Evolutionary conservation across 345 rosid species (phyloP).

Genomic region (Rhizophora mangle): DNA sequence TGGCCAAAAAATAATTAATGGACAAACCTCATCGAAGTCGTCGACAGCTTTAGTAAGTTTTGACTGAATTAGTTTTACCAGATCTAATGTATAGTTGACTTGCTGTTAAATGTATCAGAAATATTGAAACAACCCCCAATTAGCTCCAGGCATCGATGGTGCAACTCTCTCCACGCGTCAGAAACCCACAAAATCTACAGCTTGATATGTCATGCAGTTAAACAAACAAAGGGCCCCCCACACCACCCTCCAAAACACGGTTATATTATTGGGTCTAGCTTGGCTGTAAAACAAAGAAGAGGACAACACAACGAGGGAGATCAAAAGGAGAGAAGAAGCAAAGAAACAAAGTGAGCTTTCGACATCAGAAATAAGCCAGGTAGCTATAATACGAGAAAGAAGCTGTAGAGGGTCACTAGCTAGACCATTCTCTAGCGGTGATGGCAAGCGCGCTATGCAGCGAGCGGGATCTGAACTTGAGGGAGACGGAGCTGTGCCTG

Average conservation of each 20-base stretch:
- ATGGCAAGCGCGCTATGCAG: constrained; percentile 33
- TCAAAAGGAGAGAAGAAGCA: background rate
- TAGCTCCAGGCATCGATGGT: constrained; percentile 22
- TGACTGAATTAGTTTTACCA: too few relatives aligned
- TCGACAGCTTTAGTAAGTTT: too few relatives aligned
- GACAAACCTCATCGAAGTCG: too few relatives aligned
- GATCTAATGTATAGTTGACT: too few relatives aligned
- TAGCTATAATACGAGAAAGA: background rate
- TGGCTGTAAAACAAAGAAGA: constrained; percentile 17
- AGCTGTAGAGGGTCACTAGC: background rate
- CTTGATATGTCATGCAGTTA: constrained; percentile 38
- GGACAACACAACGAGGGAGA: constrained; percentile 11
- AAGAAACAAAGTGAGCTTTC: constrained; percentile 12
- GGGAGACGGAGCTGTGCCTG: constrained; percentile 70
- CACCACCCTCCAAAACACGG: constrained; percentile 10
- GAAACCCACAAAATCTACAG: constrained; percentile 1
- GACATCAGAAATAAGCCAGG: constrained; percentile 4
- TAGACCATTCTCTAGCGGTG: constrained; percentile 5
- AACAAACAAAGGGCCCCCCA: constrained; percentile 6
- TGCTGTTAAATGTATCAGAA: too few relatives aligned
- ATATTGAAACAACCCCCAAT: background rate
- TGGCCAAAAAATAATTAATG: too few relatives aligned
- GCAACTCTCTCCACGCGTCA: constrained; percentile 34
- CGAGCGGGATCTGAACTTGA: constrained; percentile 39
- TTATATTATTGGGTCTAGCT: constrained; percentile 37